These are phyloP conservation scores for Tricholoma hemisulphureum DNA, from an alignment of 768 basidiomycete species.

Conservation along the genomic window DNA sequence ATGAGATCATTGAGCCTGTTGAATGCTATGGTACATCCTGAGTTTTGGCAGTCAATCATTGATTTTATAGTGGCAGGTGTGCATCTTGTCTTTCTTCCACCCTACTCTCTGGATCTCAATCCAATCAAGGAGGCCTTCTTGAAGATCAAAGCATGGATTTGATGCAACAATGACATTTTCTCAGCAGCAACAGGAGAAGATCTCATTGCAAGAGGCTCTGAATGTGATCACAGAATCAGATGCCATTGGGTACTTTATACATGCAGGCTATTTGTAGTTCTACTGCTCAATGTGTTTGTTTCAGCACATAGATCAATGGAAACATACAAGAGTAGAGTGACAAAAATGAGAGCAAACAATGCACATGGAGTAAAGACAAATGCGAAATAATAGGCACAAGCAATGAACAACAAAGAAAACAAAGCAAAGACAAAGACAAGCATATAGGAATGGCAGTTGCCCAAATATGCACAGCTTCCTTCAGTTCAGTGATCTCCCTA, in stretches of 20 bases:
- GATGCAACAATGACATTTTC: background rate
- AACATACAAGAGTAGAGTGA: background rate
- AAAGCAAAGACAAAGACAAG: too few relatives aligned
- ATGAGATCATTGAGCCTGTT: slow-evolving; percentile 24
- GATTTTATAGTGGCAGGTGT: slow-evolving; percentile 18
- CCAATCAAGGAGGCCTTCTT: slow-evolving; percentile 43
- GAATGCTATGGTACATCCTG: slow-evolving; percentile 4
- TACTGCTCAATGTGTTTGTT: background rate
- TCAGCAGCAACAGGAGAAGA: background rate
- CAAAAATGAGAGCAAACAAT: background rate
- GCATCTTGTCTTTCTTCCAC: slow-evolving; percentile 30
- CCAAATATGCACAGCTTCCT: slow-evolving; percentile 20
- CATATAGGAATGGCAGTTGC: background rate
- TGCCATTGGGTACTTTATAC: slow-evolving; percentile 6
- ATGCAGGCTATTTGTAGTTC: slow-evolving; percentile 9
- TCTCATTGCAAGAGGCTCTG: slow-evolving; percentile 5
- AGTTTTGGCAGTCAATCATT: background rate
- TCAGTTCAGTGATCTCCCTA: slow-evolving; percentile 17
- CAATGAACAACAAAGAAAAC: too few relatives aligned
- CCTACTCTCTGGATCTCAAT: slow-evolving; percentile 41
- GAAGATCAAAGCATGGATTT: slow-evolving; percentile 26
- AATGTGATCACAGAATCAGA: slow-evolving; percentile 6
- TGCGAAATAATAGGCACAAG: background rate
- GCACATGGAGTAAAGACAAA: background rate
- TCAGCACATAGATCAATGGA: background rate